Conservation (phyloP, 1,284 basidiomycete species). For the Rhizopogon parksii region DNA sequence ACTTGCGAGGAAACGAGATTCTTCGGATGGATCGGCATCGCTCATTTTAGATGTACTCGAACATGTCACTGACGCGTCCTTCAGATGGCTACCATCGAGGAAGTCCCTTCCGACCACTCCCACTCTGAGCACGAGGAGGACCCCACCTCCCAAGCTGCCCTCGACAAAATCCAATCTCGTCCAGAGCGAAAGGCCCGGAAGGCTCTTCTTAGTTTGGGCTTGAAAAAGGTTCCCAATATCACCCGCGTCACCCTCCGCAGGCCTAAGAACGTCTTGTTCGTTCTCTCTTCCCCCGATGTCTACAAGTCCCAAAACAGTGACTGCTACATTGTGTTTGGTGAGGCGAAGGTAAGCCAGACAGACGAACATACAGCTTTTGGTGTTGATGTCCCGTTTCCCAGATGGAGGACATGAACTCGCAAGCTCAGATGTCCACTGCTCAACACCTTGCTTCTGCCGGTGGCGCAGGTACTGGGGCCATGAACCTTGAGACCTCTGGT, state of each 20-base stretch:
- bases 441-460: constrained; percentile 70
- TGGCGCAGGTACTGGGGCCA: constrained; percentile 38
- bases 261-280: constrained; percentile 94
- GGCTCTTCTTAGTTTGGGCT: constrained; percentile 77
- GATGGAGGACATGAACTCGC: constrained; percentile 89
- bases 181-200: constrained; percentile 90
- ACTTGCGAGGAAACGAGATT: not conserved
- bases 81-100: constrained; percentile 80
- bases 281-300: constrained; percentile 90
- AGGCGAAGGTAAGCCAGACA: constrained; percentile 68
- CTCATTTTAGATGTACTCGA: constrained; percentile 30
- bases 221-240: constrained; percentile 90
- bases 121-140: constrained; percentile 74
- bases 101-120: constrained; percentile 73
- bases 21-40: constrained; percentile 18
- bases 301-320: constrained; percentile 97
- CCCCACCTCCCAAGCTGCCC: constrained; percentile 75
- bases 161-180: constrained; percentile 90
- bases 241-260: constrained; percentile 92
- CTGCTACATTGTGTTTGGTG: constrained; percentile 98
- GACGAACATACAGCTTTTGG: constrained; percentile 3
- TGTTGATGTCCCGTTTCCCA: constrained; percentile 21
- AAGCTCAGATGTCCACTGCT: constrained; percentile 77
- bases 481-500: constrained; percentile 49
- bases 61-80: constrained; percentile 16